Evolutionary conservation across 2,329 filamentous ascomycete species (phyloP).

Genomic region (Trichoderma aggressivum): DNA sequence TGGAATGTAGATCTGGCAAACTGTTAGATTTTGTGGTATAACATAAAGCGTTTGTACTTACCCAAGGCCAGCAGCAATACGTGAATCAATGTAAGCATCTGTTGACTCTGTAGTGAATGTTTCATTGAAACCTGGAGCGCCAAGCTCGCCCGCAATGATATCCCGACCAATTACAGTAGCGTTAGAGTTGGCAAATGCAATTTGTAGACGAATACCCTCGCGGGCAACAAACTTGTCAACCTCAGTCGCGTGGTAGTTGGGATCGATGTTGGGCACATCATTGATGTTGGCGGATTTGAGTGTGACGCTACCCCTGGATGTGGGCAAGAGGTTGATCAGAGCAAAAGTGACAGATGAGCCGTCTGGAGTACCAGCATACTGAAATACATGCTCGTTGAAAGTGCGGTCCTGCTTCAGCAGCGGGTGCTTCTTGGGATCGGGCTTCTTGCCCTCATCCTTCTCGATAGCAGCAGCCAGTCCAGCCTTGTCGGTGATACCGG

Average conservation of each 20-base stretch:
- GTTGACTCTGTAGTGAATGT: conserved; percentile 23
- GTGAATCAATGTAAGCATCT: conserved; percentile 30
- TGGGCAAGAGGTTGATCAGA: conserved; percentile 27
- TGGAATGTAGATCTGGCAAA: conserved; percentile 27
- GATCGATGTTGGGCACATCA: conserved; percentile 27
- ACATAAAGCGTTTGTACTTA: neutral
- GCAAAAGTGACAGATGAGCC: conserved; percentile 24
- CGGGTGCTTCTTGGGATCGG: conserved; percentile 30
- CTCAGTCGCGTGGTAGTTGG: conserved; percentile 31
- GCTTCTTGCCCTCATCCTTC: conserved; percentile 33
- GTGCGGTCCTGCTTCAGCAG: conserved; percentile 29
- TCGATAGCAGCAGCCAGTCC: conserved; percentile 32
- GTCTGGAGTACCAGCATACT: conserved; percentile 24
- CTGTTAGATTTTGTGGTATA: neutral
- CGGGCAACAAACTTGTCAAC: conserved; percentile 31
- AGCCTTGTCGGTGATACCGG: conserved; percentile 25
- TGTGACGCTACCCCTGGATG: conserved; percentile 29
- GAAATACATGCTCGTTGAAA: conserved; percentile 23
- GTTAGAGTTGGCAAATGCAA: conserved; percentile 23
- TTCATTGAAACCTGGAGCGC: conserved; percentile 22
- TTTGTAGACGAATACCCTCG: conserved; percentile 22
- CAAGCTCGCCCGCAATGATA: conserved; percentile 25
- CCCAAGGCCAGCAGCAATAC: conserved; percentile 20
- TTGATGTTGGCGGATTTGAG: conserved; percentile 22
- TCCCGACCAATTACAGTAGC: conserved; percentile 22